Evolutionary conservation across 805 yeast genomes (phyloP).

Genomic region (Blastobotrys robertii): DNA sequence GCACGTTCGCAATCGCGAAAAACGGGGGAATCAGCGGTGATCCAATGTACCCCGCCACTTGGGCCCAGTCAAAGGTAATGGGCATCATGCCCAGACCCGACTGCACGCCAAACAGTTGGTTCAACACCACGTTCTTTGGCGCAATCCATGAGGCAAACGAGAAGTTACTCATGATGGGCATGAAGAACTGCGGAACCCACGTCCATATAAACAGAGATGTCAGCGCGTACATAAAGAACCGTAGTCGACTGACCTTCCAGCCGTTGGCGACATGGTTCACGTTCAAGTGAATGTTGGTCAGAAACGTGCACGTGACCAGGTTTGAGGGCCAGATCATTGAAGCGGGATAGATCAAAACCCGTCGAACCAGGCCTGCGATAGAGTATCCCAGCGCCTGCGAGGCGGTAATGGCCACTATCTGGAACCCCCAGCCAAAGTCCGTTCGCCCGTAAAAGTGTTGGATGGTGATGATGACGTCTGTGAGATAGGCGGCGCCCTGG

Average conservation of each 20-base stretch:
- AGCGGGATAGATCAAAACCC: constrained; percentile 52
- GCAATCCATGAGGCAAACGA: constrained; percentile 56
- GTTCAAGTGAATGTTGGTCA: constrained; percentile 42
- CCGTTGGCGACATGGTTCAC: constrained; percentile 46
- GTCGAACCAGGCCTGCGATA: constrained; percentile 52
- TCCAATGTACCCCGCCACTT: constrained; percentile 44
- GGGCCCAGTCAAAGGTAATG: constrained; percentile 61
- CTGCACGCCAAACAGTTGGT: constrained; percentile 52
- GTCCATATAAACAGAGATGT: constrained; percentile 38
- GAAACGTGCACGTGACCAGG: constrained; percentile 49
- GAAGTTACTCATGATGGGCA: constrained; percentile 49
- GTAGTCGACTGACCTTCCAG: constrained; percentile 48
- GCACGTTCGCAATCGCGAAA: constrained; percentile 34
- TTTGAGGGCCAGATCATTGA: constrained; percentile 65
- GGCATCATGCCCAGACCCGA: constrained; percentile 60
- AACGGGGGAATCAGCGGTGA: constrained; percentile 59
- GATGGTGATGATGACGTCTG: constrained; percentile 46
- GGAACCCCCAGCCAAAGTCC: constrained; percentile 43
- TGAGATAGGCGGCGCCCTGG: constrained; percentile 42
- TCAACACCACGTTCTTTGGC: constrained; percentile 47
- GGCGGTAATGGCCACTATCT: constrained; percentile 41
- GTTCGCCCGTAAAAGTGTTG: constrained; percentile 36
- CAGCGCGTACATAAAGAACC: constrained; percentile 38
- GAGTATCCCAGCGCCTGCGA: constrained; percentile 61
- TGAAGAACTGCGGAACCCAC: constrained; percentile 54